phyloP scores from a whole-genome alignment of 768 basidiomycete genomes.

The Mycena maculata region DNA sequence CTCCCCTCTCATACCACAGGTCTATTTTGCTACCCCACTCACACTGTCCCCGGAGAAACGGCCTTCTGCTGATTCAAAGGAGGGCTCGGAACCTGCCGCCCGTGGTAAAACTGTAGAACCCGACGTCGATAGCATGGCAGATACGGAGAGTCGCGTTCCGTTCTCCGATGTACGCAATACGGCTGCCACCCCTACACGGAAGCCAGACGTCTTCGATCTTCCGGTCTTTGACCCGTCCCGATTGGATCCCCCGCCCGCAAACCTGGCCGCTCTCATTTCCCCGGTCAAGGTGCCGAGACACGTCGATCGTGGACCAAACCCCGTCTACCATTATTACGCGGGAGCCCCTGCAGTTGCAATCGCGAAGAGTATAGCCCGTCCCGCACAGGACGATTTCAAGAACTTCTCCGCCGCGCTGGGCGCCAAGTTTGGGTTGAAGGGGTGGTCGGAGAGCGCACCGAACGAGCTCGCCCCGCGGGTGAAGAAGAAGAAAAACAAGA shows the following conservation, averaged over 20 bases:
- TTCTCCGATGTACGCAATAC: constrained; percentile 24
- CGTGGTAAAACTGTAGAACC: neutral
- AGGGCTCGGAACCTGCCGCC: neutral
- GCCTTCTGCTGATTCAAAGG: neutral
- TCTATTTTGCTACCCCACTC: neutral
- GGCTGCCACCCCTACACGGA: neutral
- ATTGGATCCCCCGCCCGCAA: neutral
- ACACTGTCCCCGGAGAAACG: neutral
- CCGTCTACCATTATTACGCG: constrained; percentile 16
- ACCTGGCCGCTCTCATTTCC: constrained; percentile 18
- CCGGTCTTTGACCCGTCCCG: neutral
- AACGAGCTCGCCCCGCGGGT: constrained; percentile 6
- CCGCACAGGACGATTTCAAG: constrained; percentile 24
- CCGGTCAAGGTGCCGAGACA: constrained; percentile 19
- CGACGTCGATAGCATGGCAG: neutral
- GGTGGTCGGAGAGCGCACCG: constrained; percentile 10
- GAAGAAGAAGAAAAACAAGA: constrained; percentile 24
- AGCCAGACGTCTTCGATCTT: neutral
- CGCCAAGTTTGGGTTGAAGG: constrained; percentile 10
- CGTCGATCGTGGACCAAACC: constrained; percentile 11
- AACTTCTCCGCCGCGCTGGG: constrained; percentile 9
- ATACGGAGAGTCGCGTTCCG: constrained; percentile 9
- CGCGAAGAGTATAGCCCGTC: constrained; percentile 12
- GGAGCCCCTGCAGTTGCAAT: constrained; percentile 14
- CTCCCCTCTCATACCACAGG: neutral